These are phyloP conservation scores for Alternaria ventricosa DNA, from an alignment of 2,329 filamentous ascomycete species.

Conservation along the genomic window DNA sequence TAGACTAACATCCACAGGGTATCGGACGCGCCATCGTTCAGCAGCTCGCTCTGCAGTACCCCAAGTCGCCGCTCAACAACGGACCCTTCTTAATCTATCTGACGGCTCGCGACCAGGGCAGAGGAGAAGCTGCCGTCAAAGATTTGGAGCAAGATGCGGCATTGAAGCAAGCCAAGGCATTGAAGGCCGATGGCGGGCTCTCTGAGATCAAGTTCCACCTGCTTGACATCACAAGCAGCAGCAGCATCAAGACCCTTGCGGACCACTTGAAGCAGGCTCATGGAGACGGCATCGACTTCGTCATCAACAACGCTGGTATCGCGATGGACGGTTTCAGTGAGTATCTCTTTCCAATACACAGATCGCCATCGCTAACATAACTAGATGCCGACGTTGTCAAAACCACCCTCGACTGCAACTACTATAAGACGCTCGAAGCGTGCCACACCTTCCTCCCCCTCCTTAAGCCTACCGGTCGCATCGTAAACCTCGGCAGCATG, in stretches of 20 bases:
- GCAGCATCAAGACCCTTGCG: conserved; percentile 54
- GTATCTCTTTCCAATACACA: neutral
- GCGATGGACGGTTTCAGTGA: conserved; percentile 56
- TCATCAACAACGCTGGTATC: conserved; percentile 63
- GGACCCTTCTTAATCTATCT: conserved; percentile 61
- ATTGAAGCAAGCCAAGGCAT: conserved; percentile 55
- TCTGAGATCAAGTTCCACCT: conserved; percentile 57
- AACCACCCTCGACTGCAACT: conserved; percentile 59
- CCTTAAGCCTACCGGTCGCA: conserved; percentile 53
- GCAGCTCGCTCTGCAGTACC: conserved; percentile 61
- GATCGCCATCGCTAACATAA: neutral
- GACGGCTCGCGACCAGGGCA: conserved; percentile 57
- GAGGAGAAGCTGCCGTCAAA: conserved; percentile 57
- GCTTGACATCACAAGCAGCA: conserved; percentile 57
- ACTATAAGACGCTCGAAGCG: conserved; percentile 59
- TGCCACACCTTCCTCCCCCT: conserved; percentile 56
- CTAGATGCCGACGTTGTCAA: conserved; percentile 56
- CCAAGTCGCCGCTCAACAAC: conserved; percentile 55
- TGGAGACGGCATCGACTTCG: conserved; percentile 58
- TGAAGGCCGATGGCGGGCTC: conserved; percentile 45
- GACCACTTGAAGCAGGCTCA: conserved; percentile 53
- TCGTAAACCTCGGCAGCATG: conserved; percentile 58
- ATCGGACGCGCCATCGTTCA: conserved; percentile 60
- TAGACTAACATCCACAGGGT: conserved; percentile 33
- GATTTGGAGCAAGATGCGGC: conserved; percentile 53